Conservation (phyloP, 495 filamentous ascomycete genomes). For the Penicillium arizonense region DNA sequence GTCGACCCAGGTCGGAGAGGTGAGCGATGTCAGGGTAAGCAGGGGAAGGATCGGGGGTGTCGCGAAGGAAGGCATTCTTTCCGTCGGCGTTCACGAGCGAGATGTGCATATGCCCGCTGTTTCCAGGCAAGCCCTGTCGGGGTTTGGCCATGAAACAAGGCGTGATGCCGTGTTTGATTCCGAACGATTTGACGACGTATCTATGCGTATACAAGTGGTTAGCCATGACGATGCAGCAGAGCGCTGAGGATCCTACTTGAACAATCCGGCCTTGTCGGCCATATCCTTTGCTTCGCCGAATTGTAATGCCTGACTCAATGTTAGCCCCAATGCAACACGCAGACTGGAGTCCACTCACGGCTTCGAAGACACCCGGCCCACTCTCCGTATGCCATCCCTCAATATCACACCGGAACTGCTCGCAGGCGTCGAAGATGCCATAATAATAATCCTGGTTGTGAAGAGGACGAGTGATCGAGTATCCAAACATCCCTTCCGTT, state of each 20-base stretch:
- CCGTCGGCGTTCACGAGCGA: slow-evolving; percentile 63
- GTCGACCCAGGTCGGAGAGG: slow-evolving; percentile 84
- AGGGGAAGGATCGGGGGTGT: slow-evolving; percentile 64
- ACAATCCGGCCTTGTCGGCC: slow-evolving; percentile 87
- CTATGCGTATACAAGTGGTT: slow-evolving; percentile 30
- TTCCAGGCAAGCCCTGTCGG: slow-evolving; percentile 82
- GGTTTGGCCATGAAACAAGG: slow-evolving; percentile 99
- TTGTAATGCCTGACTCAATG: slow-evolving; percentile 61
- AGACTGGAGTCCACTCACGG: slow-evolving; percentile 48
- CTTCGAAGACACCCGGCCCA: slow-evolving; percentile 94
- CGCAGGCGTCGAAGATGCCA: slow-evolving; percentile 80
- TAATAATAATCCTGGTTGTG: slow-evolving; percentile 97
- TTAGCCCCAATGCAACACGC: slow-evolving; percentile 7
- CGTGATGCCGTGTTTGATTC: slow-evolving; percentile 82
- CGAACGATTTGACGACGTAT: slow-evolving; percentile 83
- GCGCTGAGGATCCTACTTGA: slow-evolving; percentile 62
- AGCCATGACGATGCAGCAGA: background rate
- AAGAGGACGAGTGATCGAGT: slow-evolving; percentile 86
- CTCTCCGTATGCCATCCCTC: slow-evolving; percentile 98
- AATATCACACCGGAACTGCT: slow-evolving; percentile 75
- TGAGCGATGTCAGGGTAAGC: slow-evolving; percentile 70
- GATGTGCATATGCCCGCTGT: slow-evolving; percentile 93
- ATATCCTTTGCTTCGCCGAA: slow-evolving; percentile 80
- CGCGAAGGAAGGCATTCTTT: slow-evolving; percentile 79
- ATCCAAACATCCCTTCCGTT: slow-evolving; percentile 98